Percentiles rank a stretch among this genome's conserved stretches.
These are phyloP conservation scores for Bruguiera gymnorhiza DNA, from an alignment of 345 rosid species.

Conservation along the genomic window DNA sequence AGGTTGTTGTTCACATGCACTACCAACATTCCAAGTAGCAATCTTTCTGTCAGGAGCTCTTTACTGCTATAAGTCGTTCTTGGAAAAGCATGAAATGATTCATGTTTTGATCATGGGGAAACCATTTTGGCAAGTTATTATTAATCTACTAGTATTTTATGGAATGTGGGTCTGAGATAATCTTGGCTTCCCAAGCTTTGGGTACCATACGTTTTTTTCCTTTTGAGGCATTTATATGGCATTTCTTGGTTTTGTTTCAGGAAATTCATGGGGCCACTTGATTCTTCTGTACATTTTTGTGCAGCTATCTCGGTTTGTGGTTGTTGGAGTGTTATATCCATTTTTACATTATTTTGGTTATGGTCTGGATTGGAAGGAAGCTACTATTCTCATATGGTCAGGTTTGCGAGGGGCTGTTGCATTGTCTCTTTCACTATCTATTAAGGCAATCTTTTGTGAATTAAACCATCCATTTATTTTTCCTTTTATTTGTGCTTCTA, in stretches of 20 bases:
- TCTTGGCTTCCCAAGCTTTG: background rate
- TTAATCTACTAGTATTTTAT: background rate
- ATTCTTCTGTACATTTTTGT: slow-evolving; percentile 67
- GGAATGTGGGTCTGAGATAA: background rate
- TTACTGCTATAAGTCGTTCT: no score
- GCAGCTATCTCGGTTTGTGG: slow-evolving; percentile 64
- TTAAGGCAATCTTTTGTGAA: slow-evolving; percentile 60
- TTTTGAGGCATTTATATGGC: background rate
- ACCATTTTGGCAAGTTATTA: no score
- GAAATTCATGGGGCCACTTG: slow-evolving; percentile 73
- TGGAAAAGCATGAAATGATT: no score
- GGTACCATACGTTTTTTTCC: background rate
- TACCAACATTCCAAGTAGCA: no score
- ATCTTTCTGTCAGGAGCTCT: no score
- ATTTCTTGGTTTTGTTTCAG: slow-evolving; percentile 39
- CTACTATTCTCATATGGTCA: slow-evolving; percentile 75
- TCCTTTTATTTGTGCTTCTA: background rate
- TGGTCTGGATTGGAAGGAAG: slow-evolving; percentile 96
- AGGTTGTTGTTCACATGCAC: no score
- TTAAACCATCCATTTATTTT: background rate
- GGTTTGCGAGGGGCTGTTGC: slow-evolving; percentile 98
- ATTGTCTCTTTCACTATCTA: slow-evolving; percentile 78
- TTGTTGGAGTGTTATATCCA: slow-evolving; percentile 66
- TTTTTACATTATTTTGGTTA: slow-evolving; percentile 67
- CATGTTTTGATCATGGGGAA: no score